phyloP scores from a whole-genome alignment of 2,329 filamentous ascomycete species.

The Fusarium circinatum region DNA sequence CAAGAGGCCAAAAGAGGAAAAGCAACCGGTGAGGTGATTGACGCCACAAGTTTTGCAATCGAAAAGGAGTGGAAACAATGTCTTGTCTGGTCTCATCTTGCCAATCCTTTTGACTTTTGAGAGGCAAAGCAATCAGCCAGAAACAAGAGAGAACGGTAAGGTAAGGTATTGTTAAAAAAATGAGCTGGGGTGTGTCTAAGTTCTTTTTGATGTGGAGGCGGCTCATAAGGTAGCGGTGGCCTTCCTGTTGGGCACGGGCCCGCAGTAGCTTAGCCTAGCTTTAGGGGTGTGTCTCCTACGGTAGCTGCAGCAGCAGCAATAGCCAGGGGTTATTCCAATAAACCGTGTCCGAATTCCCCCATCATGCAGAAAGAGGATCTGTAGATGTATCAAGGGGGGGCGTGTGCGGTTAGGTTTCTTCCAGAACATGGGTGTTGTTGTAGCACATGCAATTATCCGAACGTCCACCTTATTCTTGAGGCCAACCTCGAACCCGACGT shows the following conservation, averaged over 20 bases:
- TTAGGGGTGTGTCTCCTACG: constrained; percentile 14
- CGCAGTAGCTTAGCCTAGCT: constrained; percentile 6
- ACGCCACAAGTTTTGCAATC: constrained; percentile 44
- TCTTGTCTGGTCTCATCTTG: background rate
- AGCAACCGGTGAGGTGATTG: constrained; percentile 41
- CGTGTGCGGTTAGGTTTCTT: constrained; percentile 8
- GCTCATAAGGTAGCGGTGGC: constrained; percentile 12
- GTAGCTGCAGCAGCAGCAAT: background rate
- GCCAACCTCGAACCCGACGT: constrained; percentile 17
- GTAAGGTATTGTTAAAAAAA: background rate
- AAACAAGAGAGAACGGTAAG: background rate
- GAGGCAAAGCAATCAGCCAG: background rate
- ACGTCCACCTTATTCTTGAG: constrained; percentile 22
- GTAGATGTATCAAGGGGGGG: constrained; percentile 2
- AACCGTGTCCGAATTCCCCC: constrained; percentile 16
- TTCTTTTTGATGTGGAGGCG: constrained; percentile 6
- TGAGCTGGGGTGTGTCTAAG: constrained; percentile 14
- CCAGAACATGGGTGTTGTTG: constrained; percentile 16
- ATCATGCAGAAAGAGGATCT: constrained; percentile 24
- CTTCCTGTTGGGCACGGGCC: constrained; percentile 1
- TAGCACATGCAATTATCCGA: constrained; percentile 27
- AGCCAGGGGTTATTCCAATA: constrained; percentile 38
- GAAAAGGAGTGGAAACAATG: constrained; percentile 28
- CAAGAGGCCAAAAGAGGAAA: constrained; percentile 22
- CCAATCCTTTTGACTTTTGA: constrained; percentile 22